Evolutionary conservation across 2,329 filamentous ascomycete genomes (phyloP), one percentile per base, ranked within the genome.

Genomic region (Macrophomina tecta): DNA sequence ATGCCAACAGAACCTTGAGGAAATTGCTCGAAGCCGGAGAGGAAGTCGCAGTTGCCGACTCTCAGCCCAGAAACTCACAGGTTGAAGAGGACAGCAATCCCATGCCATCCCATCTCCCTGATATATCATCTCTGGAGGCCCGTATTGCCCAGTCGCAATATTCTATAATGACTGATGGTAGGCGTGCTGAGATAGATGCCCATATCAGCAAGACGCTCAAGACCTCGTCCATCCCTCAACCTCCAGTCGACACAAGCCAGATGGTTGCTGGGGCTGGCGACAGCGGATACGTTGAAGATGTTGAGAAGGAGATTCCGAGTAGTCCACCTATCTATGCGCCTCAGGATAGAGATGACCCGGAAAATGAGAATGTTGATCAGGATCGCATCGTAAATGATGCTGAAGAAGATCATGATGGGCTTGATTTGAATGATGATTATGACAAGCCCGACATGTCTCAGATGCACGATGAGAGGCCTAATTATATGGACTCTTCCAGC

Each of bases 31-130:
- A 46, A 42, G 45, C n/a, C 5, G 52, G 28, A 8, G 63, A 68
- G n/a, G 63, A 62, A 12, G 76, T 80, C 28, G 78, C 81, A 8
- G 74, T 84, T 18, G 80, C 81, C 66, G 79, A 84, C 66, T 84
- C 82, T 16, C 82, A 83, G 64, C 80, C 80, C 11, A 74, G 77
- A 9, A 69, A 70, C 16, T 70, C 69, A 16, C 64, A 60, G 56
- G 69, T 69, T 14, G 69, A 74, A 34, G 64, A 72, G 14, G 73
- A 76, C 8, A 73, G 71, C 60, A 68, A 73, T 46, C 71, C 69
- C 5, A 73, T 68, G 28, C 76, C 75, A n/a, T 74, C 73, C 45
- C 68, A 70, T 12, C 64, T 73, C 8, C 70, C 74, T 5, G 74
- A 78, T n/a, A 74, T 74, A 23, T 81, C 80, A 1, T 80, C 77